Percentiles rank a stretch among this genome's conserved stretches.
These are phyloP conservation scores for Pyronema domesticum DNA, from an alignment of 495 filamentous ascomycete genomes.

Conservation along the genomic window DNA sequence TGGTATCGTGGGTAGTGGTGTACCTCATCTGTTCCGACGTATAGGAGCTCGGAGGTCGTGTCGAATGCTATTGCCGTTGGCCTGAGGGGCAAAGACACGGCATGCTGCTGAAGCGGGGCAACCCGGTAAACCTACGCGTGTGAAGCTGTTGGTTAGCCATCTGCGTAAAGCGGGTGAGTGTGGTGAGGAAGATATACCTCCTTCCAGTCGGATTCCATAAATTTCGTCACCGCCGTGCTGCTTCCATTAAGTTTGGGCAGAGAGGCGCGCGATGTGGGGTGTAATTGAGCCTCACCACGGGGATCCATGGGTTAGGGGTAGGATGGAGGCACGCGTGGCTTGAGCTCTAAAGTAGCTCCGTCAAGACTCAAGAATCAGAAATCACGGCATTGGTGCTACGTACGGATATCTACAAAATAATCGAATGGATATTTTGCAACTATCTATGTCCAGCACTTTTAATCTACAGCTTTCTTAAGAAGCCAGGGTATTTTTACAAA, in stretches of 20 bases:
- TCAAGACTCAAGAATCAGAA: too few species aligned
- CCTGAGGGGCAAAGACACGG: slow-evolving; percentile 9
- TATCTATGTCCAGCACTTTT: too few species aligned
- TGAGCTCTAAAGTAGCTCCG: too few species aligned
- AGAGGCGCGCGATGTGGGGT: too few species aligned
- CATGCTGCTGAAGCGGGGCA: slow-evolving; percentile 14
- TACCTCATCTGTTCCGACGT: slow-evolving; percentile 81
- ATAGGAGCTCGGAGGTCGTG: slow-evolving; percentile 68
- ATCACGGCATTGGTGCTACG: too few species aligned
- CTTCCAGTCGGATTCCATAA: slow-evolving; percentile 25
- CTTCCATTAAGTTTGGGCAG: neutral
- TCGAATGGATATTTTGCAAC: too few species aligned
- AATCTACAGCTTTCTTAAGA: too few species aligned
- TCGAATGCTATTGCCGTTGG: slow-evolving; percentile 51
- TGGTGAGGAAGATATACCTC: slow-evolving; percentile 10
- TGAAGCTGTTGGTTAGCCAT: neutral
- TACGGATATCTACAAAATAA: too few species aligned
- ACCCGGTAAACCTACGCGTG: slow-evolving; percentile 16
- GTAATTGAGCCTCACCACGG: too few species aligned
- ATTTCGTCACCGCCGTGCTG: neutral
- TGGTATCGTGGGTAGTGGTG: slow-evolving; percentile 4
- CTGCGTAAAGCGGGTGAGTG: neutral
- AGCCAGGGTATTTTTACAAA: slow-evolving; percentile 3
- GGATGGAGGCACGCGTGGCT: too few species aligned
- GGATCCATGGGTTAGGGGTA: too few species aligned